Conservation (phyloP, 78 protist genomes). For the Acrasis kona region DNA sequence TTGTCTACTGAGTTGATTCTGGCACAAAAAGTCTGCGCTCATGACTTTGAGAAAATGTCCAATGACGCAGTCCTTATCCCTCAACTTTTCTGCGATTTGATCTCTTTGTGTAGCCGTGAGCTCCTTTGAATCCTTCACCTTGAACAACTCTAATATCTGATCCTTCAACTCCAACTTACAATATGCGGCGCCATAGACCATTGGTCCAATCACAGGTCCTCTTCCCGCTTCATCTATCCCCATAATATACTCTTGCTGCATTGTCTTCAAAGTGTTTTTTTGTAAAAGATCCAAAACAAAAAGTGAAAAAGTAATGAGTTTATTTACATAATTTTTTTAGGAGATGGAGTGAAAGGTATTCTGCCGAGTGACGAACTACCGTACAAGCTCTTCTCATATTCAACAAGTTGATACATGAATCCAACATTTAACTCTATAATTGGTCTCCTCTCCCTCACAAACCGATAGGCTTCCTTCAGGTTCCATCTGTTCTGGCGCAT, state of each 20-base stretch:
- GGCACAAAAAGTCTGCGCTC: not conserved
- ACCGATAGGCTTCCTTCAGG: slow-evolving; percentile 2
- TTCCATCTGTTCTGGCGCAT: slow-evolving; percentile 1
- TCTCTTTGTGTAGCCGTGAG: not conserved
- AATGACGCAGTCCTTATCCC: not conserved
- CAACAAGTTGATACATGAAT: slow-evolving; percentile 2
- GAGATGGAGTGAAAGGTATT: no score
- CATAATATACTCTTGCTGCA: slow-evolving; percentile 22
- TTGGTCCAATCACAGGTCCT: slow-evolving; percentile 49
- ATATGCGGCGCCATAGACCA: slow-evolving; percentile 30
- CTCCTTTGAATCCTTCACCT: slow-evolving; percentile 5
- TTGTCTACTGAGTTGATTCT: not conserved
- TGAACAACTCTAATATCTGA: not conserved
- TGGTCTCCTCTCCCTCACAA: slow-evolving; percentile 1
- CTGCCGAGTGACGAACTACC: no score
- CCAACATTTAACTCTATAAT: slow-evolving; percentile 18
- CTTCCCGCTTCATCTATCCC: slow-evolving; percentile 72
- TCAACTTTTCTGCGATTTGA: not conserved
- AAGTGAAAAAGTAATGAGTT: no score
- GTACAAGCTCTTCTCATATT: not conserved
- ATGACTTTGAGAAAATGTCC: not conserved
- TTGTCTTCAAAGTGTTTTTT: no score
- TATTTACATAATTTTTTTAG: no score
- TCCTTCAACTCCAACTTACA: not conserved
- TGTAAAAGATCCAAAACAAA: no score